Conservation (phyloP, 108 stramenopile species). For the Nitzschia palea region DNA sequence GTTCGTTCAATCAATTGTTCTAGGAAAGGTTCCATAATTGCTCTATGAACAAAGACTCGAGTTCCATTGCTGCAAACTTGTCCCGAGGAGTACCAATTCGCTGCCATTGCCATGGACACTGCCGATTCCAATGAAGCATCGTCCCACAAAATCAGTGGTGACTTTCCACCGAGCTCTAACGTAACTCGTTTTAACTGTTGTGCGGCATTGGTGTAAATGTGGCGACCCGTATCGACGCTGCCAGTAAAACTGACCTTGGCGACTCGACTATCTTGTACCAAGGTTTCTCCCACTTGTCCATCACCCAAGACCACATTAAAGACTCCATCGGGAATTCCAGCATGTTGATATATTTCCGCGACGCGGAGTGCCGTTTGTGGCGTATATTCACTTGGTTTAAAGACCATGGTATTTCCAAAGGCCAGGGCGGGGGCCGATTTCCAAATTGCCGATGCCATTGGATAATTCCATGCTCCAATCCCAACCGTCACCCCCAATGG, state of each 20-base stretch:
- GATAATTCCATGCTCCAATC: conserved; percentile 93
- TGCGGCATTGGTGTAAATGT: conserved; percentile 45
- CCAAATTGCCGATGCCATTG: conserved; percentile 76
- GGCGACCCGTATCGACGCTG: conserved; percentile 49
- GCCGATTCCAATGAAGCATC: conserved; percentile 51
- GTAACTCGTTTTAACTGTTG: conserved; percentile 52
- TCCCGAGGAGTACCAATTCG: conserved; percentile 72
- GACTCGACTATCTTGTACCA: conserved; percentile 56
- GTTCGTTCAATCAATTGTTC: conserved; percentile 37
- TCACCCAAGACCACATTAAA: conserved; percentile 81
- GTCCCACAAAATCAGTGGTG: conserved; percentile 74
- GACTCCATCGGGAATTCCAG: conserved; percentile 87
- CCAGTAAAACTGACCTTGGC: conserved; percentile 90
- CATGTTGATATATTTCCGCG: conserved; percentile 68
- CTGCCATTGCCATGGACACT: conserved; percentile 58
- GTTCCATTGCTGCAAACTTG: conserved; percentile 85
- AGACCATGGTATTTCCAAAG: conserved; percentile 83
- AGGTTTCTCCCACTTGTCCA: conserved; percentile 59
- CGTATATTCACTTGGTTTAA: conserved; percentile 89
- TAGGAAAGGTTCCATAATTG: conserved; percentile 38
- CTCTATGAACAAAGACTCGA: conserved; percentile 68
- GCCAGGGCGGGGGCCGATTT: conserved; percentile 89
- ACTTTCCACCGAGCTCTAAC: conserved; percentile 88
- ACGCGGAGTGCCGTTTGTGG: conserved; percentile 67
- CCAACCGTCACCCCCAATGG: conserved; percentile 81